phyloP scores from a whole-genome alignment of 1,284 basidiomycete genomes.

The Wolfiporia cocos region DNA sequence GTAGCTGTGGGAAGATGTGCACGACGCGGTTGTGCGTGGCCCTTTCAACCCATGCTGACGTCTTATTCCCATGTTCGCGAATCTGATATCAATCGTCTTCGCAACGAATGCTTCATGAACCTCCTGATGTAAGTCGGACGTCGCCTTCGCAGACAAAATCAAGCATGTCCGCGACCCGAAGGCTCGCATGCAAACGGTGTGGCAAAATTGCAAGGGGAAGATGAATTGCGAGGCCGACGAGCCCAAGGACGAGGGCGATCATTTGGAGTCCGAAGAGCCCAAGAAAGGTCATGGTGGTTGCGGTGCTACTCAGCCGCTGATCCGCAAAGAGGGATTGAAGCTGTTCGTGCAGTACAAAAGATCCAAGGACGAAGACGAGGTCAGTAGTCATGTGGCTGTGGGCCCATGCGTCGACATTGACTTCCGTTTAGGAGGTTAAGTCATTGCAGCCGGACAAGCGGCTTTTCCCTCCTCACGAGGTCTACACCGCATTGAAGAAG shows the following conservation, averaged over 20 bases:
- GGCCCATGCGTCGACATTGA: slow-evolving; percentile 8
- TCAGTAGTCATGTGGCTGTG: slow-evolving; percentile 31
- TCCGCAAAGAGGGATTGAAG: slow-evolving; percentile 95
- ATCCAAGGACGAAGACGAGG: slow-evolving; percentile 89
- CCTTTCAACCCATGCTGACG: slow-evolving; percentile 55
- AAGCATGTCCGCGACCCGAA: slow-evolving; percentile 85
- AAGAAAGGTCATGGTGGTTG: slow-evolving; percentile 95
- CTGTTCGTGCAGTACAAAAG: slow-evolving; percentile 96
- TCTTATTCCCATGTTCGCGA: slow-evolving; percentile 23
- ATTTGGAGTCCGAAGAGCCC: slow-evolving; percentile 63
- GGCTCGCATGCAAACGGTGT: slow-evolving; percentile 82
- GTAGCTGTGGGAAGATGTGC: slow-evolving; percentile 20
- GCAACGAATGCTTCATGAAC: slow-evolving; percentile 4
- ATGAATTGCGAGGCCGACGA: slow-evolving; percentile 85
- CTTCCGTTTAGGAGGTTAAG: slow-evolving; percentile 63
- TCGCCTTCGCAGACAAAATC: slow-evolving; percentile 78
- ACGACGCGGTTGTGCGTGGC: slow-evolving; percentile 13
- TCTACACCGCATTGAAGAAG: slow-evolving; percentile 91
- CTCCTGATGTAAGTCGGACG: slow-evolving; percentile 63
- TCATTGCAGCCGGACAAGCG: slow-evolving; percentile 88
- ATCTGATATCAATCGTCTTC: slow-evolving; percentile 7
- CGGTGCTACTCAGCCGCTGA: slow-evolving; percentile 86
- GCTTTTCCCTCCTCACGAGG: slow-evolving; percentile 83
- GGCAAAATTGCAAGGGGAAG: slow-evolving; percentile 83
- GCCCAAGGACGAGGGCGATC: slow-evolving; percentile 77